Conservation (phyloP, 768 basidiomycete genomes). For the Tremella mesenterica region DNA sequence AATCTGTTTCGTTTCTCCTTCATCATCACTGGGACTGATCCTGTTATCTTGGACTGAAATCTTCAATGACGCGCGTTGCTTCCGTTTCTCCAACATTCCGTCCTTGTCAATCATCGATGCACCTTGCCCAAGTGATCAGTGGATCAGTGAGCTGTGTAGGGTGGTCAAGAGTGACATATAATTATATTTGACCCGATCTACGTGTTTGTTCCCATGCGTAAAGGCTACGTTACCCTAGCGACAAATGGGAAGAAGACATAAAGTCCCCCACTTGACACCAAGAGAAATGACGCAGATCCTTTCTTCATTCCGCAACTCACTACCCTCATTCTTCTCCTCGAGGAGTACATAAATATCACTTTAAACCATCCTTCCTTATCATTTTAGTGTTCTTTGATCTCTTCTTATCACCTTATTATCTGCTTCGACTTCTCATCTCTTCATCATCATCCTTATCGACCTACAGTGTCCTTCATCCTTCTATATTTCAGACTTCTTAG, state of each 20-base stretch:
- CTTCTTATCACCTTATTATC: not conserved
- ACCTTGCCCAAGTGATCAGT: not conserved
- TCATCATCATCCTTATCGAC: not conserved
- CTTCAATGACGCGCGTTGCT: not conserved
- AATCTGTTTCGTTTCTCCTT: not conserved
- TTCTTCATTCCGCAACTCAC: not conserved
- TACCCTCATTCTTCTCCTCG: not conserved
- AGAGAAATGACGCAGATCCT: not conserved
- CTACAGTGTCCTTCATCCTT: constrained; percentile 3
- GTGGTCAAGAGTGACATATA: no score
- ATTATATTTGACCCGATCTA: no score
- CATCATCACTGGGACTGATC: not conserved
- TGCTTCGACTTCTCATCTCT: constrained; percentile 4
- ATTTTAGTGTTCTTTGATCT: no score
- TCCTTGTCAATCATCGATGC: not conserved
- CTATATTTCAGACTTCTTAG: not conserved
- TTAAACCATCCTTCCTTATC: no score
- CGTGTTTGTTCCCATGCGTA: no score
- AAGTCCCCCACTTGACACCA: not conserved
- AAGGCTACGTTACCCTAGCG: not conserved
- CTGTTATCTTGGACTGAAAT: not conserved
- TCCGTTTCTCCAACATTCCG: not conserved
- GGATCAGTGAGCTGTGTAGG: not conserved
- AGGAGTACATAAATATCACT: no score
- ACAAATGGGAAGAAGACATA: not conserved